A percentile compares a stretch with the other conserved stretches of the same genome.
Evolutionary conservation across 805 yeast species (phyloP).

Genomic region (Wickerhamiella vanderwaltii): DNA sequence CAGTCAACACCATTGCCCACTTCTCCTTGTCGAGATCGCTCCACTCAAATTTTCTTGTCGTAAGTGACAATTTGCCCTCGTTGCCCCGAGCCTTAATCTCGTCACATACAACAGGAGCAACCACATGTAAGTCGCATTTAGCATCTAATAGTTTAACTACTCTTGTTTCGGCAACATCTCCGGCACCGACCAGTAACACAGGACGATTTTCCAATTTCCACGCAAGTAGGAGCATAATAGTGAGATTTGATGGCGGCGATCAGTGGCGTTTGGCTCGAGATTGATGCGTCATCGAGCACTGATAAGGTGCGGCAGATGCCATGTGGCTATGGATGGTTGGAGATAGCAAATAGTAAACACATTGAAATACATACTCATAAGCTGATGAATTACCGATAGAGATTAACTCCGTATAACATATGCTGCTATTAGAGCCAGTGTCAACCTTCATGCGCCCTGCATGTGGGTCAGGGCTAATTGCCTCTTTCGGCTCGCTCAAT

Average conservation of each 20-base stretch:
- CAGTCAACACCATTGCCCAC: slow-evolving; percentile 59
- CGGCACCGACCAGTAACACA: slow-evolving; percentile 63
- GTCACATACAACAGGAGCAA: slow-evolving; percentile 37
- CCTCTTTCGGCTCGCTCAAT: too few relatives aligned
- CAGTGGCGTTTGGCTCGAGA: background rate
- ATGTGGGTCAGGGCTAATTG: slow-evolving; percentile 1
- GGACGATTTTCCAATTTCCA: slow-evolving; percentile 33
- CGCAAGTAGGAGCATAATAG: slow-evolving; percentile 19
- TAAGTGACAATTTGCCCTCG: slow-evolving; percentile 14
- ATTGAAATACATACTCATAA: too few relatives aligned
- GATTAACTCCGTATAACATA: too few relatives aligned
- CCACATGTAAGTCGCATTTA: slow-evolving; percentile 55
- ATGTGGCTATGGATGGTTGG: too few relatives aligned
- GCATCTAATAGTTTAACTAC: slow-evolving; percentile 56
- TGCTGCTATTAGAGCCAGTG: too few relatives aligned
- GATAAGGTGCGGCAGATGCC: too few relatives aligned
- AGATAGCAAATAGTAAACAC: too few relatives aligned
- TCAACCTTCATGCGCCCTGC: background rate
- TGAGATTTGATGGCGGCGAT: background rate
- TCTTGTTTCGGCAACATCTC: slow-evolving; percentile 56
- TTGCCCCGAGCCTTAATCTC: slow-evolving; percentile 35
- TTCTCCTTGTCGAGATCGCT: slow-evolving; percentile 25
- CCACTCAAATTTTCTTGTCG: slow-evolving; percentile 13
- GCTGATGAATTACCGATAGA: too few relatives aligned
- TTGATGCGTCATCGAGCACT: too few relatives aligned